Percentiles rank a stretch among this genome's conserved stretches.
Conservation (phyloP, 2,329 filamentous ascomycete species). For the Cercospora sesami region DNA sequence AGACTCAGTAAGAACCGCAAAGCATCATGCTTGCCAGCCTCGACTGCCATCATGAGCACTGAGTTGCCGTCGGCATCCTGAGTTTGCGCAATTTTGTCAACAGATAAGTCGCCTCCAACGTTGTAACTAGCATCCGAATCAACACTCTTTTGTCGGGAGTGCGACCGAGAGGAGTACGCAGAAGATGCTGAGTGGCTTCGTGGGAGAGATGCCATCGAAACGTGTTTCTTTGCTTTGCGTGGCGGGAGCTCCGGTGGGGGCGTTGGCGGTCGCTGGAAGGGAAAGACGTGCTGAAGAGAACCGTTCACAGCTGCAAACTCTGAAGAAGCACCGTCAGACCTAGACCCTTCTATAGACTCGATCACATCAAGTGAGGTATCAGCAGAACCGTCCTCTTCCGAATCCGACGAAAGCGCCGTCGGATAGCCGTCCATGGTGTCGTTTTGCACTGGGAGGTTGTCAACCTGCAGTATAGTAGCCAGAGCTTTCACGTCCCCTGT, state of each 20-base stretch:
- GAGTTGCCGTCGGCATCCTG: conserved; percentile 73
- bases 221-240: conserved; percentile 67
- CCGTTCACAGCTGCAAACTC: conserved; percentile 42
- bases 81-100: conserved; percentile 73
- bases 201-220: conserved; percentile 74
- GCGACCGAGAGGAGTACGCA: conserved; percentile 67
- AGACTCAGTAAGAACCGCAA: conserved; percentile 78
- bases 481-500: conserved; percentile 75
- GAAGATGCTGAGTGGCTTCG: conserved; percentile 86
- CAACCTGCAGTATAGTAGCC: conserved; percentile 74
- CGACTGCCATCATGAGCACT: conserved; percentile 61
- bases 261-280: conserved; percentile 69
- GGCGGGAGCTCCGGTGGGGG: conserved; percentile 47
- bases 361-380: conserved; percentile 5
- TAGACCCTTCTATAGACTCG: background rate
- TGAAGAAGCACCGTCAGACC: conserved; percentile 4
- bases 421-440: conserved; percentile 24
- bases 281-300: conserved; percentile 79
- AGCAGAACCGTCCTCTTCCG: conserved; percentile 23
- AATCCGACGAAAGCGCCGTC: conserved; percentile 23
- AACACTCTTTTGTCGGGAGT: conserved; percentile 76
- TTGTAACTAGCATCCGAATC: conserved; percentile 62
- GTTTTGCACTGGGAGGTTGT: conserved; percentile 20
- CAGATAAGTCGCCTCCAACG: conserved; percentile 82
- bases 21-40: conserved; percentile 65